Evolutionary conservation across 495 filamentous ascomycete species (phyloP).

Genomic region (Penicillium subrubescens): DNA sequence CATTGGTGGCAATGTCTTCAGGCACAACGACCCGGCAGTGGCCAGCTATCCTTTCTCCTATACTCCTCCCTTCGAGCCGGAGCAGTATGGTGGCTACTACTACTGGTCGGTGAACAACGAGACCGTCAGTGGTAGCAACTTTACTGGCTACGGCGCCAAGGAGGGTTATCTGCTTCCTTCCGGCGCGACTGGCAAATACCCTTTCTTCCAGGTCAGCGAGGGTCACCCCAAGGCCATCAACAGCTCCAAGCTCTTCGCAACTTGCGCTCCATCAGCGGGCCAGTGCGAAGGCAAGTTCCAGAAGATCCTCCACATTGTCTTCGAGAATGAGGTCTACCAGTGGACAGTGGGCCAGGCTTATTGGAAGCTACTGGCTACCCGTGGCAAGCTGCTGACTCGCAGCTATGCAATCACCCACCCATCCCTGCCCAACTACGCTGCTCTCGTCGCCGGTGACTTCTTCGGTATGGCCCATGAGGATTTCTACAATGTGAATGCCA

Average conservation of each 20-base stretch:
- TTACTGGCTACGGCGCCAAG: slow-evolving; percentile 4
- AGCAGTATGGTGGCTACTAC: slow-evolving; percentile 23
- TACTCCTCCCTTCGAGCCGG: slow-evolving; percentile 10
- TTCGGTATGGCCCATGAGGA: slow-evolving; percentile 11
- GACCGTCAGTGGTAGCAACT: slow-evolving; percentile 17
- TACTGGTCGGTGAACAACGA: slow-evolving; percentile 20
- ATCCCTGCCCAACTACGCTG: slow-evolving; percentile 16
- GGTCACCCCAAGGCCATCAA: slow-evolving; percentile 12
- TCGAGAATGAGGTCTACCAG: slow-evolving; percentile 24
- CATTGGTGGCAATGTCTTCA: slow-evolving; percentile 8
- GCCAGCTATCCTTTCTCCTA: slow-evolving; percentile 15
- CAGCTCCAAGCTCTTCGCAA: background rate
- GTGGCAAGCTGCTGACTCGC: slow-evolving; percentile 17
- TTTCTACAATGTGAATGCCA: slow-evolving; percentile 14
- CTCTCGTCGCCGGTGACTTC: slow-evolving; percentile 15
- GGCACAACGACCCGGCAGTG: slow-evolving; percentile 6
- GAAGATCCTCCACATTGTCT: slow-evolving; percentile 25
- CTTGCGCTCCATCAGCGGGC: background rate
- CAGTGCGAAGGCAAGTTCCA: slow-evolving; percentile 15
- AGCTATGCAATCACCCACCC: slow-evolving; percentile 16
- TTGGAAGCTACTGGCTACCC: slow-evolving; percentile 21
- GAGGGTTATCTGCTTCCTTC: slow-evolving; percentile 9
- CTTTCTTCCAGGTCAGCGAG: slow-evolving; percentile 19
- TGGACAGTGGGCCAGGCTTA: slow-evolving; percentile 19
- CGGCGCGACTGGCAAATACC: slow-evolving; percentile 4